These are phyloP conservation scores for Wallacemonas collosoma DNA, from an alignment of 208 protist genomes.

Conservation along the genomic window DNA sequence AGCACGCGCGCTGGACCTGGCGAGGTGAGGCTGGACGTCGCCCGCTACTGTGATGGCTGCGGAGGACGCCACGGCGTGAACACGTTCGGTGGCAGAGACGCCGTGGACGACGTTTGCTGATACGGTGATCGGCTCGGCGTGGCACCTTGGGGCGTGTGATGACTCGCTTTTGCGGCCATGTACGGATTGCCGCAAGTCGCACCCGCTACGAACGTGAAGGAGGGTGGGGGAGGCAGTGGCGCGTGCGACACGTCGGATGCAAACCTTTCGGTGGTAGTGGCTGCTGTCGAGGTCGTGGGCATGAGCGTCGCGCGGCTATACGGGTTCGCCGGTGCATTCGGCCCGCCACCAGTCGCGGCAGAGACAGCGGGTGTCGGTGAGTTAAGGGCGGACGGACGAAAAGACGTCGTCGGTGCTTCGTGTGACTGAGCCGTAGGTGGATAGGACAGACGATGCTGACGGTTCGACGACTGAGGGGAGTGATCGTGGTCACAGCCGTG, in stretches of 20 bases:
- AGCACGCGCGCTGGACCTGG: neutral
- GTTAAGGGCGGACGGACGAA: neutral
- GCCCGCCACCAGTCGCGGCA: neutral
- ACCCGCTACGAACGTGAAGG: slow-evolving; percentile 6
- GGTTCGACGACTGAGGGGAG: too few species aligned
- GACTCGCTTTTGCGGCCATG: neutral
- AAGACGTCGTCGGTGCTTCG: too few species aligned
- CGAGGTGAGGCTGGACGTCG: neutral
- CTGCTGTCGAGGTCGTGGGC: neutral
- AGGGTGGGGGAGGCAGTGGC: slow-evolving; percentile 3
- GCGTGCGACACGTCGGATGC: neutral
- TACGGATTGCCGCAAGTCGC: neutral
- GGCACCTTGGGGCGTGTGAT: too few species aligned
- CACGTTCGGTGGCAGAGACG: neutral
- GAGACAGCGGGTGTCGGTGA: neutral
- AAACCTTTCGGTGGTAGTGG: neutral
- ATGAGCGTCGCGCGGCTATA: neutral
- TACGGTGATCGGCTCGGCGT: neutral
- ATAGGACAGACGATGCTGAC: too few species aligned
- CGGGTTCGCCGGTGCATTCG: neutral
- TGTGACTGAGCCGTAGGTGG: too few species aligned
- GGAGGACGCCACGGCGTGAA: neutral
- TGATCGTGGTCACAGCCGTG: slow-evolving; percentile 26
- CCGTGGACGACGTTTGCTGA: neutral
- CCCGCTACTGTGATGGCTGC: neutral